Base-by-base conservation (phyloP, 2,329 filamentous ascomycete genomes). In the Tolypocladium paradoxum region DNA sequence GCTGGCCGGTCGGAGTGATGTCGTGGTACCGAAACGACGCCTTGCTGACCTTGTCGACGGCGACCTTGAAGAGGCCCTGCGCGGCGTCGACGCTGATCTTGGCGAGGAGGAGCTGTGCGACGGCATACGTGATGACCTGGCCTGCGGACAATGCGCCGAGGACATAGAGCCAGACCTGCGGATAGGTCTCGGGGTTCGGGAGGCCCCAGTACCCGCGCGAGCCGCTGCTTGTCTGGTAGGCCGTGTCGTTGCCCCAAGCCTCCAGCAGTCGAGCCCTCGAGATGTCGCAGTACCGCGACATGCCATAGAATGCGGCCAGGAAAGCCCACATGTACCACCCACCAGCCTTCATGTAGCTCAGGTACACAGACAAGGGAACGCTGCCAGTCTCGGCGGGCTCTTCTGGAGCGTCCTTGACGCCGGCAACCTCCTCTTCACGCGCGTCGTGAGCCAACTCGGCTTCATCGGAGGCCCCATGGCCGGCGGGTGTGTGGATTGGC, bases 1-100 rank as follows among this genome's bases (percentile, higher is more conserved):
- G 73, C 48, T 91, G 82, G 0, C 91, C 91, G 0, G 95, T 84
- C 0, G 91, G 91, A 0, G 91, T 96, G 4, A 89, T 83, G 64
- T 96, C 91, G 70, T 95, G 93, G 68, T 91, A 96, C 1, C 90
- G 83, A 70, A 96, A 95, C 0, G 85, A 91, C 0, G 90, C 88
- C 61, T 83, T 81, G 64, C 85, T 86, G 49, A 96, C 88, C 50
- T 79, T 81, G 2, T 78, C 72, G 70, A 96, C 82, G 22, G 89
- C 87, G 38, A 82, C 76, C 56, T 74, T 75, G 68, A 96, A 96
- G 49, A 96, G 79, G 7, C 76, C 73, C 60, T 85, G 87, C 0
- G 88, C 88, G 0, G 90, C 88, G 34, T 80, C 79, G 65, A 93
- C 91, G 24, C 89, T 82, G 57, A 95, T 88, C n/a, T 85, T 72